Evolutionary conservation across 352 stramenopile genomes (phyloP), one percentile per base, ranked within the genome.

Genomic region (Phytophthora idaei): DNA sequence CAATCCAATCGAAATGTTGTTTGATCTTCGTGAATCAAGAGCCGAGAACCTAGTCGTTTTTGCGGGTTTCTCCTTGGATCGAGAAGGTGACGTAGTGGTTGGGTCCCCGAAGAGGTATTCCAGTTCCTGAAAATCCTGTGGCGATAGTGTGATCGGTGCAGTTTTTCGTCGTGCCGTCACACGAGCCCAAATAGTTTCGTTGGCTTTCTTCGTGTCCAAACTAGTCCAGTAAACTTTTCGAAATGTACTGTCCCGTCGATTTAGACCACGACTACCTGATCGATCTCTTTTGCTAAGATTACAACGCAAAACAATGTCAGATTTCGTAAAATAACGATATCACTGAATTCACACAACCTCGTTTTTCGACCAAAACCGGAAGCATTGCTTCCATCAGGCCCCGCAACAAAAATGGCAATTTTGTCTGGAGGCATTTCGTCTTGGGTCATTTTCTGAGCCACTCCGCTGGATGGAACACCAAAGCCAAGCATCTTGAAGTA

Each of bases 401-500:
- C 83, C 31, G 77, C 75, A 14, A 70, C 68, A 58, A 94, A 94
- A n/a, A 79, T 69, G 0, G 73, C 64, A 55, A 94, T 71, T 44
- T 80, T 90, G 32, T 89, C 80, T 3, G 63, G 64, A 32, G 74
- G 64, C 37, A 92, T 81, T 34, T 92, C 77, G 52, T 94, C 84
- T 73, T 93, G 83, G 7, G 79, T 69, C 85, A 95, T 95, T 65
- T 95, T 94, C 57, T 93, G 85, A 32, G 74, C 77, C 5, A 95
- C 79, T 5, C 79, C 85, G 14, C 74, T 89, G 0, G 76, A 66
- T 21, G 83, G 82, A 45, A 95, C 87, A 11, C 87, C 87, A 48
- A 93, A 90, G 8, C 65, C 74, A 28, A 95, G 76, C 87, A 95
- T 93, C 49, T 92, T 93, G 66, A 95, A 93, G 51, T 95, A 95